Percentiles rank a stretch among this genome's conserved stretches.
phyloP scores from a whole-genome alignment of 176 grass and related monocot species.

The Triticum timopheevii region DNA sequence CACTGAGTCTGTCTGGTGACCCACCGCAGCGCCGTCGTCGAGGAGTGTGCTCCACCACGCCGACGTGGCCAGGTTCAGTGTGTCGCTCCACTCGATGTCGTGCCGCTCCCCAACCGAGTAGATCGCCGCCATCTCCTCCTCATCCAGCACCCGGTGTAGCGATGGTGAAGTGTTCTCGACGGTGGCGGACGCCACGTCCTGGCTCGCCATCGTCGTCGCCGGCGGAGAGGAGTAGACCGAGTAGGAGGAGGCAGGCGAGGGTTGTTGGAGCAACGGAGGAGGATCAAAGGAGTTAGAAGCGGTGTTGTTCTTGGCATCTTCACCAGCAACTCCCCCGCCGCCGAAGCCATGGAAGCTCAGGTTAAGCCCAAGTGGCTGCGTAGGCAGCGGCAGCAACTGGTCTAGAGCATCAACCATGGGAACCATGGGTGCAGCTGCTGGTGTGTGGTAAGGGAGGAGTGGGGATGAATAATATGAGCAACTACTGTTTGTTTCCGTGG shows the following conservation, averaged over 20 bases:
- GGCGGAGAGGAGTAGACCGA: slow-evolving; percentile 54
- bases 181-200: slow-evolving; percentile 10
- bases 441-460: slow-evolving; percentile 27
- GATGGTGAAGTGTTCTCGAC: slow-evolving; percentile 35
- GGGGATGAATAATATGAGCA: slow-evolving; percentile 22
- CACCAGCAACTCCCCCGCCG: slow-evolving; percentile 15
- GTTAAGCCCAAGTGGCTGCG: slow-evolving; percentile 78
- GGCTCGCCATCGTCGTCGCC: slow-evolving; percentile 12
- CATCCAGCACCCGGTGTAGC: slow-evolving; percentile 70
- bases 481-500: slow-evolving; percentile 16
- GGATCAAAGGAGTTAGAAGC: slow-evolving; percentile 27
- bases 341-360: slow-evolving; percentile 79
- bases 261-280: slow-evolving; percentile 32
- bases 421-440: not conserved
- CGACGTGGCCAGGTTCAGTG: slow-evolving; percentile 72
- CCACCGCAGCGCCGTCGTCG: not conserved
- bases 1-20: slow-evolving; percentile 1
- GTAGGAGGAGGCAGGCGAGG: slow-evolving; percentile 58
- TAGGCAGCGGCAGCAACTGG: slow-evolving; percentile 48
- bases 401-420: slow-evolving; percentile 40
- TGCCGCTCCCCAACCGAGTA: slow-evolving; percentile 74
- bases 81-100: slow-evolving; percentile 91
- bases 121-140: slow-evolving; percentile 81
- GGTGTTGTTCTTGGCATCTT: slow-evolving; percentile 23
- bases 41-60: slow-evolving; percentile 92